These are phyloP conservation scores for Ambrosiella cleistominuta DNA, from an alignment of 2,329 filamentous ascomycete species.

Conservation along the genomic window DNA sequence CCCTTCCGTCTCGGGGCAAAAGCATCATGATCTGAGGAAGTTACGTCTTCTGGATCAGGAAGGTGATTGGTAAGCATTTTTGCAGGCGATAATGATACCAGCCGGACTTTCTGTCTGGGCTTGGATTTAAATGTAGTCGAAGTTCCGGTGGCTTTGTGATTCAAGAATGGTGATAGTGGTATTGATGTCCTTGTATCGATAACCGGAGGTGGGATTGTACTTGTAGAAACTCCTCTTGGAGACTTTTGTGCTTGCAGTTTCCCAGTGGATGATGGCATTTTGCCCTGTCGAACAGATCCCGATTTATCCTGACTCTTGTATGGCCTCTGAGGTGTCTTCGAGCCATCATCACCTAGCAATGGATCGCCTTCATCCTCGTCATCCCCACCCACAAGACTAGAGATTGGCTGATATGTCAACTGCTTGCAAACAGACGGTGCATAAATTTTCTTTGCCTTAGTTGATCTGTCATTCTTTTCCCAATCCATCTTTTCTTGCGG, in stretches of 20 bases:
- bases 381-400: not conserved
- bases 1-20: not conserved
- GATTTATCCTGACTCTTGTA: too few relatives aligned
- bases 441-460: not conserved
- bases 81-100: not conserved
- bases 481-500: constrained; percentile 16
- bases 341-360: not conserved
- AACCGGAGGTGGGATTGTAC: not conserved
- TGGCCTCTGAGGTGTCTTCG: not conserved
- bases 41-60: not conserved
- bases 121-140: not conserved
- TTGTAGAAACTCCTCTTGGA: not conserved
- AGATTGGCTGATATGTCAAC: not conserved
- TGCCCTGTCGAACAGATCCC: too few relatives aligned
- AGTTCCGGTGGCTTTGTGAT: not conserved
- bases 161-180: not conserved
- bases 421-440: not conserved
- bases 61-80: not conserved
- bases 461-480: constrained; percentile 1
- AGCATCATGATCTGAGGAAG: not conserved
- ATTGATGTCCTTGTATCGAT: too few relatives aligned
- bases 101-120: not conserved
- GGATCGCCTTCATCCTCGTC: not conserved
- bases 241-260: not conserved
- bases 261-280: not conserved